Evolutionary conservation across 202 grass and related monocot species (phyloP), one percentile per base, ranked within the genome.

Genomic region (Bolboschoenoplectus hybrid): DNA sequence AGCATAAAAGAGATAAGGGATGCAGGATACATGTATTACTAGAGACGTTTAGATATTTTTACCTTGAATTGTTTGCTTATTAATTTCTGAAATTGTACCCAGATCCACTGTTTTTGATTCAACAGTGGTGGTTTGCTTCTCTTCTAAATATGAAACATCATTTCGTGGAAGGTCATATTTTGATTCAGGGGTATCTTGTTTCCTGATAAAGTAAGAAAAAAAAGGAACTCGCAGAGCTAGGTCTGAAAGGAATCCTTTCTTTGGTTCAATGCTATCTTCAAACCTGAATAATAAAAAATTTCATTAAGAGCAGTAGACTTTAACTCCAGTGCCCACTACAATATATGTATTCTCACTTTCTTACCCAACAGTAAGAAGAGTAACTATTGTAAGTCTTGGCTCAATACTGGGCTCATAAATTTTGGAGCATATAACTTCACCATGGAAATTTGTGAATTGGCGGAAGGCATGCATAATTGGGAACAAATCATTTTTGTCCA

Each of bases 281-380:
- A 32, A 81, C 62, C 74, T 87, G 49, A 82, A 65, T 43, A 67
- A 39, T 73, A 13, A 81, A n/a, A 83, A 49, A 70, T 55, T 57
- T 12, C 14, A 85, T 67, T 66, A 64, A 35, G 81, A 85, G 53
- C 35, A 51, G 13, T 8, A 79, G 4, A 60, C 7, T 60, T 39
- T 76, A 69, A 81, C 53, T 74, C 71, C 41, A 80, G 0, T 41
- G 80, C 67, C 6, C 73, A 68, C 63, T 75, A 81, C 35, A 43
- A 68, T 76, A 17, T 81, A 16, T 17, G 17, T 2, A 32, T 83
- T 86, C 52, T 58, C 13, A 68, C 65, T 56, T 57, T 81, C 90
- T 94, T 95, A 98, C 96, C 93, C 82, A 63, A 91, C 84, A 90
- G 89, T 89, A 47, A 98, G 83, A 81, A 95, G 89, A 67, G 91